Evolutionary conservation across 108 stramenopile genomes (phyloP).

Genomic region (Pseudonitzschia delicatissima): DNA sequence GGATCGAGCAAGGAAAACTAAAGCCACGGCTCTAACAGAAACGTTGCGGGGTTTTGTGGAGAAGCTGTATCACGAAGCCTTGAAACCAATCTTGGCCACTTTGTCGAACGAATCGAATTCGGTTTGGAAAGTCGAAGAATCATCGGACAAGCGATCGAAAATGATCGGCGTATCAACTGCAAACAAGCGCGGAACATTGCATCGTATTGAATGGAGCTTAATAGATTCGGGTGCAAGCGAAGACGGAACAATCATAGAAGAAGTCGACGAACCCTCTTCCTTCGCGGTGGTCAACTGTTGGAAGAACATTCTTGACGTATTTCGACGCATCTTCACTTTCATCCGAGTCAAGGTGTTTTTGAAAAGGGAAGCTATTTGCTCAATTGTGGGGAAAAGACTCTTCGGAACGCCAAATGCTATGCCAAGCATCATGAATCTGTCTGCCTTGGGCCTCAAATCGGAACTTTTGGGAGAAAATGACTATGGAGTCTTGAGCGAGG

Average conservation of each 20-base stretch:
- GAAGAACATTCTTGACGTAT: conserved; percentile 43
- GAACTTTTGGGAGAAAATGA: conserved; percentile 39
- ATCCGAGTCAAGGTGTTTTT: conserved; percentile 49
- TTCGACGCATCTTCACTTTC: conserved; percentile 46
- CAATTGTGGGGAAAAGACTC: conserved; percentile 45
- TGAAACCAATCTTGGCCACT: conserved; percentile 24
- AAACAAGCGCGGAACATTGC: conserved; percentile 16
- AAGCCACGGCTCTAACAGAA: conserved; percentile 14
- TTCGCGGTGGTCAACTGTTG: conserved; percentile 24
- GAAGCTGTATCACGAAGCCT: conserved; percentile 15
- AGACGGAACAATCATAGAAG: not conserved
- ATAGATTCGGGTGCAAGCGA: not conserved
- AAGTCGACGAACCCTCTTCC: not conserved
- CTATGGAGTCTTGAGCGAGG: conserved; percentile 49
- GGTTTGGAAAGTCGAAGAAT: conserved; percentile 25
- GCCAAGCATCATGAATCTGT: conserved; percentile 35
- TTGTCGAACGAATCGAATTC: not conserved
- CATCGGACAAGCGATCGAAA: conserved; percentile 15
- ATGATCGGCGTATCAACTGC: conserved; percentile 25
- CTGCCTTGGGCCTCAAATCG: conserved; percentile 48
- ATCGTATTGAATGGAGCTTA: conserved; percentile 40
- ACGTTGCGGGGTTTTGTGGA: conserved; percentile 30
- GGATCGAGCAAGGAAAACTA: not conserved
- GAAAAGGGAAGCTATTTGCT: conserved; percentile 36
- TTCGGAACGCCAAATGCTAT: conserved; percentile 53